These are phyloP conservation scores for Ulota crispa DNA, from an alignment of 225 moss, liverwort and hornwort species.

Conservation along the genomic window DNA sequence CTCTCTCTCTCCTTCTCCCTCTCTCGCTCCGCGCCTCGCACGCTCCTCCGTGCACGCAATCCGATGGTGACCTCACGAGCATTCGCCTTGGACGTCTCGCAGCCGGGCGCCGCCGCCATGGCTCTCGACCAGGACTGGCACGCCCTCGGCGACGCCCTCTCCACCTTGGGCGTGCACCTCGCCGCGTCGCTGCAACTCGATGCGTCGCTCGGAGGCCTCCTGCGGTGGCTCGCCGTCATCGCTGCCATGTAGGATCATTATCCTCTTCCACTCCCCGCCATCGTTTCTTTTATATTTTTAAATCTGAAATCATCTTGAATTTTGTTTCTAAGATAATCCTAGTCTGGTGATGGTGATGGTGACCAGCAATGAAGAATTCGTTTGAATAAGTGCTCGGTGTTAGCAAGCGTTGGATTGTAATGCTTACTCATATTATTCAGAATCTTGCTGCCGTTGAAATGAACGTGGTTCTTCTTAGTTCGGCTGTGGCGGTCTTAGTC, in stretches of 20 bases:
- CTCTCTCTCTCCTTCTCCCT: no score
- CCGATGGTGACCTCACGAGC: constrained; percentile 34
- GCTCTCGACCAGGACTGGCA: constrained; percentile 44
- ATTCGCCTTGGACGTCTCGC: constrained; percentile 37
- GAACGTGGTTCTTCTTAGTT: neutral
- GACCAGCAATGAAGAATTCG: neutral
- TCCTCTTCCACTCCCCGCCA: neutral
- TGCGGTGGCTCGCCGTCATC: constrained; percentile 44
- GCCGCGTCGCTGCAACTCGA: constrained; percentile 4
- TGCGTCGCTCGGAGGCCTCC: neutral
- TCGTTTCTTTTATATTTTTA: neutral
- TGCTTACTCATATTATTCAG: neutral
- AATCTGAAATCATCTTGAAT: neutral
- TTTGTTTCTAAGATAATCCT: neutral
- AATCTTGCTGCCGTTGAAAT: neutral
- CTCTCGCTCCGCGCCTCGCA: neutral
- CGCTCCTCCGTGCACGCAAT: neutral
- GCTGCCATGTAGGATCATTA: constrained; percentile 29
- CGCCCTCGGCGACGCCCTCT: constrained; percentile 27
- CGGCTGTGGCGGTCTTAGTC: neutral
- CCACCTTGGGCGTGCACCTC: constrained; percentile 32
- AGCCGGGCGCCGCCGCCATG: constrained; percentile 30
- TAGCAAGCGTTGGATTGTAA: neutral
- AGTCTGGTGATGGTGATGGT: neutral
- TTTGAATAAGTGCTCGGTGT: neutral